Evolutionary conservation across 805 yeast species (phyloP), one percentile per base, ranked within the genome.

Genomic region (Nakazawaea anatomiae): DNA sequence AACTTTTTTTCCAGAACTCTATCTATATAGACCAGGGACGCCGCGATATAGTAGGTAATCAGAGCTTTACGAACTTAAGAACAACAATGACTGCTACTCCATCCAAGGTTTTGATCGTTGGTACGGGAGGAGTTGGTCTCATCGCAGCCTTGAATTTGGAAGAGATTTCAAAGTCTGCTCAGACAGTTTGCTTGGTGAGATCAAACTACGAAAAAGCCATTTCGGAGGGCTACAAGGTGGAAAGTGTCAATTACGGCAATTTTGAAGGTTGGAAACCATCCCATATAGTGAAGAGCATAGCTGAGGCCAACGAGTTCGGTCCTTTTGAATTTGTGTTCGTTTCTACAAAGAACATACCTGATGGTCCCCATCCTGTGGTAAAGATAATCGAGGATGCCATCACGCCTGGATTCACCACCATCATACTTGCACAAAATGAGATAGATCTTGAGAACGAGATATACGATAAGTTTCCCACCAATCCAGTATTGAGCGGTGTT

Each of bases 121-220:
- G 96, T 4, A 76, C 88, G 4, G 96, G 96, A 5, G 96, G 95
- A 18, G 87, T 89, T 3, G 96, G 96, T 27, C 72, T 87, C 5
- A 79, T 88, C n/a, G 82, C 85, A 2, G 88, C 94, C 0, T 73
- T 82, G 49, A 78, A 87, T 0, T 69, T 88, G 31, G 73, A 70
- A 54, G 60, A 65, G 50, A 69, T 74, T 41, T 75, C 73, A 0
- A 59, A 68, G 32, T 71, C 79, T 18, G 52, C 52, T 3, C 36
- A 49, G 27, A 80, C 84, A 10, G 78, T 89, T 1, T 63, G 79
- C 7, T 82, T 84, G 4, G 76, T 83, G 2, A 73, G 91, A 58
- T 76, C 87, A 27, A 86, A 80, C 57, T 85, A 80, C 63, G 74
- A 74, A 5, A 69, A 65, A 48, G 87, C 83, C 14, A 49, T 55